These are phyloP conservation scores for Penicillium sp. DNA, from an alignment of 2,329 filamentous ascomycete genomes.

Conservation along the genomic window DNA sequence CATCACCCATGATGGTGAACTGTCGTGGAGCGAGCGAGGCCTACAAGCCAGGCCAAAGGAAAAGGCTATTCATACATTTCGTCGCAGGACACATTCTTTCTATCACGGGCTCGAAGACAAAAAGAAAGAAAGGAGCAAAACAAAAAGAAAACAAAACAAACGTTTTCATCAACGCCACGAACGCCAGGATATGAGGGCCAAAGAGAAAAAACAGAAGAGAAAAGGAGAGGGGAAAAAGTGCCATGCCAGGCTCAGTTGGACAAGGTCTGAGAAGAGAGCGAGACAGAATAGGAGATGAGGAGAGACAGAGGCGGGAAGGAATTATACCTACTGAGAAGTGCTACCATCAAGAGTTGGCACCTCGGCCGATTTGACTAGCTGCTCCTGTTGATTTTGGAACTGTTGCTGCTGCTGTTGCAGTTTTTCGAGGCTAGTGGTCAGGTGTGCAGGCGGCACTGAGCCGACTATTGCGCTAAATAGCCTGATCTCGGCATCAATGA, in stretches of 20 bases:
- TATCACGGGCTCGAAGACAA: neutral
- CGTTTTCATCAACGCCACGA: constrained; percentile 4
- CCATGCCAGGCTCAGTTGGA: neutral
- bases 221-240: too few relatives aligned
- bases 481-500: constrained; percentile 43
- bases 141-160: constrained; percentile 2
- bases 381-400: constrained; percentile 23
- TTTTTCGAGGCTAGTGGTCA: constrained; percentile 24
- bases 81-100: constrained; percentile 2
- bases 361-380: constrained; percentile 16
- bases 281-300: neutral
- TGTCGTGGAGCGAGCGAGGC: neutral
- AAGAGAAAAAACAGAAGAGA: neutral
- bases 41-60: neutral
- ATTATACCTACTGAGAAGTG: constrained; percentile 1
- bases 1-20: neutral
- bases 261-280: neutral
- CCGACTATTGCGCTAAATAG: constrained; percentile 34
- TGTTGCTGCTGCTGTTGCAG: constrained; percentile 25
- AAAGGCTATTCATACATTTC: constrained; percentile 24
- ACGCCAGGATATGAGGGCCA: constrained; percentile 5
- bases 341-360: constrained; percentile 8
- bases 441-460: constrained; percentile 5
- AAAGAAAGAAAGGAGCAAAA: neutral
- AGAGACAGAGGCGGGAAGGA: neutral